Evolutionary conservation across 2,329 filamentous ascomycete species (phyloP), one percentile per base, ranked within the genome.

Genomic region (Cladophialophora immunda): DNA sequence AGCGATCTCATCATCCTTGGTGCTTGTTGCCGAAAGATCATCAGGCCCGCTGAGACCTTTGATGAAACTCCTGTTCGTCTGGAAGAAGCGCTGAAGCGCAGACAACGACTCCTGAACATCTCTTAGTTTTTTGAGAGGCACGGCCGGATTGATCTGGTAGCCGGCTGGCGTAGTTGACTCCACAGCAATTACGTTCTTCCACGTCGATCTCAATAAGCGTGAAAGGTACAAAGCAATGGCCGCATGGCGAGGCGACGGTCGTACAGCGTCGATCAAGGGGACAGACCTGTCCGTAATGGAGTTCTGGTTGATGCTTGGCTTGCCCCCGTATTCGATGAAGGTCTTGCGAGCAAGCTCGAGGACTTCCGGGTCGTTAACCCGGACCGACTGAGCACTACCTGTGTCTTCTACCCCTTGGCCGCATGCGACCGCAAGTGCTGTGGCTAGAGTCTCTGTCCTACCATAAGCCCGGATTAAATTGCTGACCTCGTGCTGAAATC

Each of bases 41-140:
- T 95, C 91, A 0, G 96, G 92, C 0, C 94, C 94, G n/a, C 93
- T 92, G 59, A 99, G 83, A 6, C 96, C 95, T 76, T 97, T 94
- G 66, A 99, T 98, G 66, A 96, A 93, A 59, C 88, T 90, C 70
- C 91, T 92, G 79, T 99, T 99, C n/a, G 87, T 84, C 41, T 92
- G 88, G 53, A 99, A 86, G 75, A 99, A 99, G 15, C 89, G 88
- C 55, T 91, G 87, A 36, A 99, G 81, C 4, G 90, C 86, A 66
- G 92, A 90, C 4, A 99, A 81, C 74, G 93, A 91, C 66, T 92
- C 89, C 74, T 98, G 95, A 0, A 97, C 88, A 13, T 85, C 82
- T 66, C 88, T 87, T 13, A 99, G 81, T 76, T 95, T 97, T 29
- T 82, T 71, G 1, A 87, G 78, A 1, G 85, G 79, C 25, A 97